phyloP scores from a whole-genome alignment of 2,329 filamentous ascomycete genomes.

The Rasamsonia emersonii region DNA sequence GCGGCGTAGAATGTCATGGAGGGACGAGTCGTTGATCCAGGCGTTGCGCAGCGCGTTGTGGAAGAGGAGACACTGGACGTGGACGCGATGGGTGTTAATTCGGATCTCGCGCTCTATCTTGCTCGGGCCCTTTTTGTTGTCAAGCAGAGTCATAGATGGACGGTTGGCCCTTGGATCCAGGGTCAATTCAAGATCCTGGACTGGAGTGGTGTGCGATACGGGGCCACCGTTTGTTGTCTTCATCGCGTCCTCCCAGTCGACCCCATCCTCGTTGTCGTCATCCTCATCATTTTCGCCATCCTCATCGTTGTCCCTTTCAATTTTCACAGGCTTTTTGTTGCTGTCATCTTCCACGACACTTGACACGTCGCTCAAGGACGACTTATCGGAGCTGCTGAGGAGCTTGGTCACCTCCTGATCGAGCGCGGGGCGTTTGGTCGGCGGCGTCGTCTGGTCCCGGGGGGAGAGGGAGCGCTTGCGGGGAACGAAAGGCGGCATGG shows the following conservation, averaged over 20 bases:
- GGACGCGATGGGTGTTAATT: slow-evolving; percentile 72
- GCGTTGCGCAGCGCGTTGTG: slow-evolving; percentile 80
- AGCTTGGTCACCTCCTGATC: slow-evolving; percentile 17
- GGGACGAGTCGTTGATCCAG: slow-evolving; percentile 69
- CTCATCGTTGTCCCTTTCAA: slow-evolving; percentile 13
- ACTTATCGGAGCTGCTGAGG: slow-evolving; percentile 19
- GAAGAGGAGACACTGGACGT: slow-evolving; percentile 80
- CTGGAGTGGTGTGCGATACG: slow-evolving; percentile 12
- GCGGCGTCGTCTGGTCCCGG: slow-evolving; percentile 20
- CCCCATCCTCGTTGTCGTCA: slow-evolving; percentile 45
- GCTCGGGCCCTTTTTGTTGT: slow-evolving; percentile 70
- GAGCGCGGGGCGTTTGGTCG: slow-evolving; percentile 24
- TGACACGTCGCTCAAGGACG: slow-evolving; percentile 29
- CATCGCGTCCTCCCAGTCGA: slow-evolving; percentile 52
- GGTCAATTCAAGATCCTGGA: slow-evolving; percentile 63
- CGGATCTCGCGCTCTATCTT: slow-evolving; percentile 77
- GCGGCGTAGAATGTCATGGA: slow-evolving; percentile 68
- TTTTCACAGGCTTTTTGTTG: too few relatives aligned
- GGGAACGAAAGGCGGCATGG: slow-evolving; percentile 40
- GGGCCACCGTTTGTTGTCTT: slow-evolving; percentile 25
- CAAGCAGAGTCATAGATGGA: slow-evolving; percentile 52
- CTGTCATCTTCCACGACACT: too few relatives aligned
- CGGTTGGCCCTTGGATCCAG: slow-evolving; percentile 44
- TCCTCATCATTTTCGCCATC: slow-evolving; percentile 18
- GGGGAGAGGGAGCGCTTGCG: slow-evolving; percentile 31